Percentiles rank a stretch among this genome's conserved stretches.
These are phyloP conservation scores for Solanum sitiens DNA, from an alignment of 257 asterid genomes.

Conservation along the genomic window DNA sequence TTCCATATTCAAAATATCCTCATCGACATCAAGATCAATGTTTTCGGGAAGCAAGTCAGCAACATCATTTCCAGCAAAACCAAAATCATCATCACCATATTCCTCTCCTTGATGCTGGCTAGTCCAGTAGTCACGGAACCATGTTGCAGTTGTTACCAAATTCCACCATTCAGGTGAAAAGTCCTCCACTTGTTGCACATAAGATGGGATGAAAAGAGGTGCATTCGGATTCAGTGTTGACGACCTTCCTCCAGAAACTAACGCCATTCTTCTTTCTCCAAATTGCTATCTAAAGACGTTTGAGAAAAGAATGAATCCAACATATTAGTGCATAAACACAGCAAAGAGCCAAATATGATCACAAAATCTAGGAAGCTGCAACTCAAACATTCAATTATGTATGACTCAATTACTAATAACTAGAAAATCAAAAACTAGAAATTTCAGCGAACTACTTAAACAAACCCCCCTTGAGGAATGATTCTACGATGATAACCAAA, in stretches of 20 bases:
- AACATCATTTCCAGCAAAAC: constrained; percentile 18
- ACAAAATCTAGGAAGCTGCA: not conserved
- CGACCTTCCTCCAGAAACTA: constrained; percentile 76
- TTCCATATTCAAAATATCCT: constrained; percentile 75
- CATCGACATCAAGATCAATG: constrained; percentile 79
- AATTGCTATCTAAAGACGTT: not conserved
- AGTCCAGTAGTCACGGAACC: constrained; percentile 80
- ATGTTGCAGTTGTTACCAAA: constrained; percentile 66
- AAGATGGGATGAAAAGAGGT: constrained; percentile 67
- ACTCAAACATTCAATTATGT: not conserved
- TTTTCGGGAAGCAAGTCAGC: constrained; percentile 57
- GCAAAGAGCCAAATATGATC: not conserved
- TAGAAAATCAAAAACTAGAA: not conserved
- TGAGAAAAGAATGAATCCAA: not conserved
- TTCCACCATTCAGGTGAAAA: constrained; percentile 97
- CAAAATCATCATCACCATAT: constrained; percentile 21
- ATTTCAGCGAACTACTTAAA: not conserved
- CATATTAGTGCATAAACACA: not conserved
- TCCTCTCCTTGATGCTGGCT: constrained; percentile 62
- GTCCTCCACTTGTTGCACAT: constrained; percentile 86
- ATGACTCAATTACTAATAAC: not conserved
- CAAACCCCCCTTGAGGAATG: not conserved
- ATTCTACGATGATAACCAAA: not conserved
- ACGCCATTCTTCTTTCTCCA: constrained; percentile 36
- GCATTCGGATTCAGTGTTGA: constrained; percentile 85